These are phyloP conservation scores for Quercus wislizeni DNA, from an alignment of 306 rosid species.

Conservation along the genomic window DNA sequence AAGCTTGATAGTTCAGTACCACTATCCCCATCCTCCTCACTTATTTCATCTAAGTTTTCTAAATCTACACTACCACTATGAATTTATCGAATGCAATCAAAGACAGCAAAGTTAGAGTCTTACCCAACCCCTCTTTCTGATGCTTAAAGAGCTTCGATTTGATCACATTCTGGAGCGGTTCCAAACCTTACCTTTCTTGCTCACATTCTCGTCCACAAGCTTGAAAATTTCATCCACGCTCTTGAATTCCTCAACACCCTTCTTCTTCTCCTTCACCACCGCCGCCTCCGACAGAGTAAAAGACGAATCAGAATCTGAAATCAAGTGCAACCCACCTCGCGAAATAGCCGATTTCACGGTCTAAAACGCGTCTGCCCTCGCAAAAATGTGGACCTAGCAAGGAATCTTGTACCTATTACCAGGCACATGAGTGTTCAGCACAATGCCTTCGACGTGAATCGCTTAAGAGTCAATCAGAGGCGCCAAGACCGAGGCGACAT, in stretches of 20 bases:
- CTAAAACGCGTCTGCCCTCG: conserved; percentile 23
- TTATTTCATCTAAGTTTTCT: too few species aligned
- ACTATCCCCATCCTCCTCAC: too few species aligned
- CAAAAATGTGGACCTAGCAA: conserved; percentile 67
- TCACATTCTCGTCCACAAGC: conserved; percentile 20
- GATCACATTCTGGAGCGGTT: conserved; percentile 42
- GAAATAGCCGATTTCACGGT: conserved; percentile 23
- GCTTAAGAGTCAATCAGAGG: conserved; percentile 52
- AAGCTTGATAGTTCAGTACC: too few species aligned
- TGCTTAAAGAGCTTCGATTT: conserved; percentile 58
- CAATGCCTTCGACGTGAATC: conserved; percentile 54
- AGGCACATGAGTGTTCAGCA: conserved; percentile 36
- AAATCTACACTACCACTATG: too few species aligned
- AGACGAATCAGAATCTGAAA: conserved; percentile 31
- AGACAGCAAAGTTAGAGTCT: conserved; percentile 72
- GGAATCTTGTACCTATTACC: conserved; percentile 35
- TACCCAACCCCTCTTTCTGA: conserved; percentile 76
- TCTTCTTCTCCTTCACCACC: conserved; percentile 57
- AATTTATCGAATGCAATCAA: conserved; percentile 55
- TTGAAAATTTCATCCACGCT: conserved; percentile 50
- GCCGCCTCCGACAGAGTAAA: conserved; percentile 58
- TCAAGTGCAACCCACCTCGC: conserved; percentile 38
- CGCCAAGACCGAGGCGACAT: conserved; percentile 49
- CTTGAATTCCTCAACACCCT: conserved; percentile 2
- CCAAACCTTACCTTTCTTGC: conserved; percentile 32